Evolutionary conservation across 352 stramenopile species (phyloP), one percentile per base, ranked within the genome.

Genomic region (Globisporangium okanoganense): DNA sequence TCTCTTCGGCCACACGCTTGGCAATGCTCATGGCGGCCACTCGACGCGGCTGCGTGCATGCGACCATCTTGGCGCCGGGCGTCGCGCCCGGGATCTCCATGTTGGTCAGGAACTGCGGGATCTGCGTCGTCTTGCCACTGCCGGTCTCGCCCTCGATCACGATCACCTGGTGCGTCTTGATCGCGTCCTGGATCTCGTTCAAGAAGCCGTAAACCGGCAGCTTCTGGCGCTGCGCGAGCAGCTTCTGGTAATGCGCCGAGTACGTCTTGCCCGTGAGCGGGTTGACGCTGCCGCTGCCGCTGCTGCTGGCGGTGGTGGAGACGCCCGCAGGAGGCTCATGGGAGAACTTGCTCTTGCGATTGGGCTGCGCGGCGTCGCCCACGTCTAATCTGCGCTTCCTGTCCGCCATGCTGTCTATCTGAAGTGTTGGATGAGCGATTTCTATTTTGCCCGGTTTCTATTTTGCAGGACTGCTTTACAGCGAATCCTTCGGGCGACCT

Each of bases 131-230:
- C 75, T 99, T 99, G 58, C 96, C 97, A 58, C 76, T 96, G 40
- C 98, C 98, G 8, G 97, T 99, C 74, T 99, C 97, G 68, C 97
- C 98, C 66, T 99, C 97, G 18, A 99, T 94, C 14, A 99, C 96
- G 38, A 99, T 86, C 25, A 99, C 95, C 60, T 92, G 91, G 73
- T 98, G 86, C 31, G 96, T 86, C 70, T 92, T 88, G 6, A 99
- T 87, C 40, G 96, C 96, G 36, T 88, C 76, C 61, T 99, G 76
- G 75, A 99, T 98, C 67, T 99, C 88, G 52, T 98, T 78, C 55
- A 98, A 75, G 72, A 99, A 99, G 24, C 89, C 78, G 78, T 95
- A 99, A 36, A 99, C 96, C 0, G 98, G 98, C 45, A 99, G 85
- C 69, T 97, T 97, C 68, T 99, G 97, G 33, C 98, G 81, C 29